These are phyloP conservation scores for Mortierella sp. DNA, from an alignment of 371 early-diverging fungal species.

Conservation along the genomic window DNA sequence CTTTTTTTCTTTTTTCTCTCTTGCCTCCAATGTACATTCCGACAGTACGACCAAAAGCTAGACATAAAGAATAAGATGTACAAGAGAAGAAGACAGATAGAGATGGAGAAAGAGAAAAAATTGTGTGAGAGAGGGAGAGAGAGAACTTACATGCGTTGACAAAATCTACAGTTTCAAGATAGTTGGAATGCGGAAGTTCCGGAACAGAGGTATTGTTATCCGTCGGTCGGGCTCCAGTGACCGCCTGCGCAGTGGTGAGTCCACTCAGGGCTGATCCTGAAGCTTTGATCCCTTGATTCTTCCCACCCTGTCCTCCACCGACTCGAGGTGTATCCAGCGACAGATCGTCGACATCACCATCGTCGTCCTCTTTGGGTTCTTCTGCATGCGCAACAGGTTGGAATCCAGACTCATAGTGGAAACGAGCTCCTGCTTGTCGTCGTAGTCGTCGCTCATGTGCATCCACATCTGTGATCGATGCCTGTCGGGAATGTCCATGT, in stretches of 20 bases:
- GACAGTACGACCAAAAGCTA: not conserved
- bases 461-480: constrained; percentile 53
- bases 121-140: too few relatives aligned
- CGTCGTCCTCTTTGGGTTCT: constrained; percentile 34
- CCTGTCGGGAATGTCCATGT: constrained; percentile 38
- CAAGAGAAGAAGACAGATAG: too few relatives aligned
- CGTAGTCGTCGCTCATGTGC: constrained; percentile 49
- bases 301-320: constrained; percentile 10
- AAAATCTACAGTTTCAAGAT: constrained; percentile 53
- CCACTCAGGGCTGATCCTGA: constrained; percentile 25
- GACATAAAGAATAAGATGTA: not conserved
- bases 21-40: not conserved
- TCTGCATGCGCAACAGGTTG: constrained; percentile 21
- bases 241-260: constrained; percentile 25
- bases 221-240: constrained; percentile 4
- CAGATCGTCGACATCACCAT: constrained; percentile 43
- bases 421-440: constrained; percentile 36
- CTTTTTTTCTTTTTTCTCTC: not conserved
- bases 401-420: constrained; percentile 51
- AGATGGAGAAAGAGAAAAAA: too few relatives aligned
- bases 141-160: constrained; percentile 50
- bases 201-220: constrained; percentile 47
- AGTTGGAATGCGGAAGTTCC: constrained; percentile 44
- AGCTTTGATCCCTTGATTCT: constrained; percentile 4
- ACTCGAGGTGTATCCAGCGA: constrained; percentile 37